These are phyloP conservation scores for Salvia hispanica DNA, from an alignment of 257 asterid species.

Conservation along the genomic window DNA sequence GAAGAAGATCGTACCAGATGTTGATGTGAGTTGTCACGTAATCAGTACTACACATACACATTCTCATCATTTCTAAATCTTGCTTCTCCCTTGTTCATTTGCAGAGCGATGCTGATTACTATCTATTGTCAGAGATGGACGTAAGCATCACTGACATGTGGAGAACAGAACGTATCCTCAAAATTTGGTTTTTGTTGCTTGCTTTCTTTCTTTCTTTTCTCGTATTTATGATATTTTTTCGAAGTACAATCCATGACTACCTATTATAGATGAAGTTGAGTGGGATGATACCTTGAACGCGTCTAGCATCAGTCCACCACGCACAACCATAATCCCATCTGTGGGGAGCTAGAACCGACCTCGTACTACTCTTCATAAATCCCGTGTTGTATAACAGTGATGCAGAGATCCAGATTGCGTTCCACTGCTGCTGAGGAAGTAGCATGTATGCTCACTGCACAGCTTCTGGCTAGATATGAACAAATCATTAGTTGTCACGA, in stretches of 20 bases:
- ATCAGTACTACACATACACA: no score
- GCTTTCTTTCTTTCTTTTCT: no score
- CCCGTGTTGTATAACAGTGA: not conserved
- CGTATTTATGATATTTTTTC: not conserved
- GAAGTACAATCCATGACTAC: slow-evolving; percentile 41
- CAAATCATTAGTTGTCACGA: slow-evolving; percentile 25
- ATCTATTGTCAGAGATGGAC: slow-evolving; percentile 61
- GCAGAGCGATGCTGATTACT: slow-evolving; percentile 71
- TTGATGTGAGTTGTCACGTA: slow-evolving; percentile 58
- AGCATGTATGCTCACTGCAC: slow-evolving; percentile 33
- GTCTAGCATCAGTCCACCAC: slow-evolving; percentile 42
- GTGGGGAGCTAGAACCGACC: slow-evolving; percentile 35
- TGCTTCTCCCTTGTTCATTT: slow-evolving; percentile 6
- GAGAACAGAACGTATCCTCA: slow-evolving; percentile 65
- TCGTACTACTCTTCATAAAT: not conserved
- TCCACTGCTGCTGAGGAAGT: slow-evolving; percentile 10
- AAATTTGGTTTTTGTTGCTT: slow-evolving; percentile 14
- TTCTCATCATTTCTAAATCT: not conserved
- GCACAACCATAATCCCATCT: slow-evolving; percentile 43
- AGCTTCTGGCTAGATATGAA: slow-evolving; percentile 33
- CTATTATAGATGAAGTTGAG: slow-evolving; percentile 34
- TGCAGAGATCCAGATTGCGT: slow-evolving; percentile 1
- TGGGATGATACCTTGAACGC: slow-evolving; percentile 50
- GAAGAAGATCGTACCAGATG: slow-evolving; percentile 74
- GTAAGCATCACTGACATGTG: slow-evolving; percentile 71